phyloP scores from a whole-genome alignment of 2,329 filamentous ascomycete species.

The Davidsoniella neocaledoniae region DNA sequence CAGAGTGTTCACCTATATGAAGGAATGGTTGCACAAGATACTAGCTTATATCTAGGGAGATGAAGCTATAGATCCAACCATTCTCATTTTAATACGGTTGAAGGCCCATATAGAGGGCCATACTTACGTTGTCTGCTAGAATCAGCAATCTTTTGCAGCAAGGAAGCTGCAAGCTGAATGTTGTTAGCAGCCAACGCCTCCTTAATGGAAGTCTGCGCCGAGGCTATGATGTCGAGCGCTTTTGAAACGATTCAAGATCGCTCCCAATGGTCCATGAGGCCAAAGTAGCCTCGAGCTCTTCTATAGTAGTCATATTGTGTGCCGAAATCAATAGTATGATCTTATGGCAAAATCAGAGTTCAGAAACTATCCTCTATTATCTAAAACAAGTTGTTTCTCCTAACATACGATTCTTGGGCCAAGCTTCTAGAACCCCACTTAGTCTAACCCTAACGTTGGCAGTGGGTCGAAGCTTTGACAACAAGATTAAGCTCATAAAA shows the following conservation, averaged over 20 bases:
- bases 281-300: slow-evolving; percentile 1
- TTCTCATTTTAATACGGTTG: too few species aligned
- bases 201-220: neutral
- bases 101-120: neutral
- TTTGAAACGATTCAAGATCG: slow-evolving; percentile 2
- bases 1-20: neutral
- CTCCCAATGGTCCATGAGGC: slow-evolving; percentile 7
- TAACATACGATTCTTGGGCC: too few species aligned
- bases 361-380: neutral
- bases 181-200: neutral
- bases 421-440: too few species aligned
- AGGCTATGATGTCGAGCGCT: slow-evolving; percentile 5
- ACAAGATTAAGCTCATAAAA: too few species aligned
- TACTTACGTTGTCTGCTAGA: slow-evolving; percentile 11
- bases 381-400: too few species aligned
- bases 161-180: neutral
- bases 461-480: too few species aligned
- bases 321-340: too few species aligned
- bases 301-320: neutral
- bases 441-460: too few species aligned
- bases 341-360: neutral
- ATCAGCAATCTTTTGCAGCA: slow-evolving; percentile 8
- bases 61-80: neutral
- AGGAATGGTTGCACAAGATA: neutral
- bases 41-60: neutral